Conservation (phyloP, 202 grass and related monocot species). For the Saccharum hybrid region DNA sequence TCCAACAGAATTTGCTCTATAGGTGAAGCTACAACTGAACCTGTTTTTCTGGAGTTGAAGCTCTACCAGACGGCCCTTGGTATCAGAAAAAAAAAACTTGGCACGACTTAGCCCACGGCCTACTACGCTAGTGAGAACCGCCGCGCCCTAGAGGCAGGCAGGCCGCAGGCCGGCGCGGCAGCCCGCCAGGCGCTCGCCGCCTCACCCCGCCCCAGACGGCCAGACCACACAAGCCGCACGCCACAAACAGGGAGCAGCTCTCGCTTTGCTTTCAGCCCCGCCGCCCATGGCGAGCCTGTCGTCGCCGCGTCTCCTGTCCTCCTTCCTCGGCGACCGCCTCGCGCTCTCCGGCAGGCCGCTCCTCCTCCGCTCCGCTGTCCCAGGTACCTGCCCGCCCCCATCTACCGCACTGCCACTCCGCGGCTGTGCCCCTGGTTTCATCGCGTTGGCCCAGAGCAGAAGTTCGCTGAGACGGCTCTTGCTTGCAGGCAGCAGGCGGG, state of each 20-base stretch:
- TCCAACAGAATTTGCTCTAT: too few species aligned
- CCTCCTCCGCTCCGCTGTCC: slow-evolving; percentile 43
- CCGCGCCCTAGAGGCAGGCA: neutral
- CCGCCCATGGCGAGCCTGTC: slow-evolving; percentile 59
- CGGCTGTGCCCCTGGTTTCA: neutral
- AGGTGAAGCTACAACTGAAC: too few species aligned
- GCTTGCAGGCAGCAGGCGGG: slow-evolving; percentile 52
- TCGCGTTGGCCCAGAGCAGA: neutral
- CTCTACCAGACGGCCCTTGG: too few species aligned
- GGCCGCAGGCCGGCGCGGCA: neutral
- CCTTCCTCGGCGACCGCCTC: slow-evolving; percentile 69
- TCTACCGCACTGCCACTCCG: neutral
- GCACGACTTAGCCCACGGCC: neutral
- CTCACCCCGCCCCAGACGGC: neutral
- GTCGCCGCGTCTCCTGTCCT: slow-evolving; percentile 68
- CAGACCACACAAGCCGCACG: neutral
- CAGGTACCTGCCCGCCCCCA: neutral
- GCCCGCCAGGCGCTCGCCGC: neutral
- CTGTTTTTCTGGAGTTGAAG: too few species aligned
- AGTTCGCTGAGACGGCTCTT: slow-evolving; percentile 35
- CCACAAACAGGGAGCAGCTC: neutral
- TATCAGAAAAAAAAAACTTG: too few species aligned
- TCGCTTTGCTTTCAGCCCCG: slow-evolving; percentile 32
- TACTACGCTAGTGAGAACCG: neutral
- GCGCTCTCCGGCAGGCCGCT: slow-evolving; percentile 49